phyloP scores from a whole-genome alignment of 2,329 filamentous ascomycete species.

The Pseudogymnoascus sp. region DNA sequence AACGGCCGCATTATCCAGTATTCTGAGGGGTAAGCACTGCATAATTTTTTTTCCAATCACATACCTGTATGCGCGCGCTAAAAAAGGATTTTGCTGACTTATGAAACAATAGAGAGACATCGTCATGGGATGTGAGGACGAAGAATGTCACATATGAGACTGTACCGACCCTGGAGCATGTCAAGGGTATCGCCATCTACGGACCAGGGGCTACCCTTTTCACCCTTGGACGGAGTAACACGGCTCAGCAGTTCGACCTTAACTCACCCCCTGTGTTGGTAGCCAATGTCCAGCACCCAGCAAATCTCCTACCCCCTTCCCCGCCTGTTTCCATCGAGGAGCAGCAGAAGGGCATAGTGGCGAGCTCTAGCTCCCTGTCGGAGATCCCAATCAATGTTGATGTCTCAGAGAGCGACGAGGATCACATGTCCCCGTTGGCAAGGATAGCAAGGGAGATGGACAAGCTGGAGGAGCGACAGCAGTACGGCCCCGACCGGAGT shows the following conservation, averaged over 20 bases:
- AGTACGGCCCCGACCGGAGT: constrained; percentile 20
- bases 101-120: constrained; percentile 59
- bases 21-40: constrained; percentile 67
- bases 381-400: constrained; percentile 49
- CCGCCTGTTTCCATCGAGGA: constrained; percentile 76
- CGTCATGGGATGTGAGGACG: constrained; percentile 96
- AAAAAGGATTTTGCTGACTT: constrained; percentile 34
- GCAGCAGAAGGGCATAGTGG: constrained; percentile 38
- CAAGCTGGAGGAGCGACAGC: constrained; percentile 20
- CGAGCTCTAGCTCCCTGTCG: constrained; percentile 29
- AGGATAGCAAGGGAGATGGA: constrained; percentile 66
- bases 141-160: constrained; percentile 88
- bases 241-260: constrained; percentile 90
- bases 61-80: constrained; percentile 40
- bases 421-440: constrained; percentile 66
- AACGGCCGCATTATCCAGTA: constrained; percentile 93
- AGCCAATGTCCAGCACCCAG: constrained; percentile 77
- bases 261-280: constrained; percentile 76
- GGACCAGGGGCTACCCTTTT: constrained; percentile 88
- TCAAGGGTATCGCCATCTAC: constrained; percentile 78
- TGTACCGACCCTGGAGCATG: constrained; percentile 75
- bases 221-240: constrained; percentile 78
- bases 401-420: constrained; percentile 68
- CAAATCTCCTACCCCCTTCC: constrained; percentile 68
- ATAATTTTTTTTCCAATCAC: constrained; percentile 14